Evolutionary conservation across 495 filamentous ascomycete genomes (phyloP).

Genomic region (Xylaria telfairii): DNA sequence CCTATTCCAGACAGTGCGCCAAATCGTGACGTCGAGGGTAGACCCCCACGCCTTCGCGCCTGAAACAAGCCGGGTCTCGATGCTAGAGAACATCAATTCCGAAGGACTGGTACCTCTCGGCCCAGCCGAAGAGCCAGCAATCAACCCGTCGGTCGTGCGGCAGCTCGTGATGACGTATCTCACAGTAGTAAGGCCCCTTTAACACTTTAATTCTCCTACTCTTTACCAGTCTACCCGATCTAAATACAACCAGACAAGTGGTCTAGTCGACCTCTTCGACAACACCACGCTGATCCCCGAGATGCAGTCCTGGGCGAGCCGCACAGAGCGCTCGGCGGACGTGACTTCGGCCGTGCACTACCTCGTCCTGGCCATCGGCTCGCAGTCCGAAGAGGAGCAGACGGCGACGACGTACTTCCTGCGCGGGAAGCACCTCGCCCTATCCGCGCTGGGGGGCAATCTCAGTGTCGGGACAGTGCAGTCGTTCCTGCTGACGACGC

Average conservation of each 20-base stretch:
- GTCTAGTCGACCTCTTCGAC: constrained; percentile 51
- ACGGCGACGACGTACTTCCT: constrained; percentile 61
- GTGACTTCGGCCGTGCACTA: constrained; percentile 62
- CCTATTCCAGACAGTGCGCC: constrained; percentile 69
- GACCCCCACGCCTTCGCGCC: constrained; percentile 68
- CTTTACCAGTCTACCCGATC: background rate
- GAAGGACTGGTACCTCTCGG: constrained; percentile 23
- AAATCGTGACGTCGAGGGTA: constrained; percentile 68
- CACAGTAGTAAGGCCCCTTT: constrained; percentile 36
- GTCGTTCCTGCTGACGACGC: constrained; percentile 62
- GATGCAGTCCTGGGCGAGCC: constrained; percentile 40
- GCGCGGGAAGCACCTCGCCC: constrained; percentile 60
- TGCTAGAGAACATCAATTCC: constrained; percentile 58
- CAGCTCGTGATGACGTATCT: constrained; percentile 43
- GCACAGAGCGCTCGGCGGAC: constrained; percentile 38
- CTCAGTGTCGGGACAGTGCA: constrained; percentile 64
- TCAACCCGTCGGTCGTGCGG: constrained; percentile 27
- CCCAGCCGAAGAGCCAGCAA: constrained; percentile 29
- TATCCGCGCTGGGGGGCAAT: constrained; percentile 61
- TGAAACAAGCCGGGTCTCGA: constrained; percentile 68
- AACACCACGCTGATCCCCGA: constrained; percentile 35
- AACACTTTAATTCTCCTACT: background rate
- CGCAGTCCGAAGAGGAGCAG: constrained; percentile 59
- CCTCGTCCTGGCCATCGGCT: constrained; percentile 65
- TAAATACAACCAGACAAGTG: constrained; percentile 37